Evolutionary conservation across 441 rosid species (phyloP), one percentile per base, ranked within the genome.

Genomic region (Codiaeum variegatum): DNA sequence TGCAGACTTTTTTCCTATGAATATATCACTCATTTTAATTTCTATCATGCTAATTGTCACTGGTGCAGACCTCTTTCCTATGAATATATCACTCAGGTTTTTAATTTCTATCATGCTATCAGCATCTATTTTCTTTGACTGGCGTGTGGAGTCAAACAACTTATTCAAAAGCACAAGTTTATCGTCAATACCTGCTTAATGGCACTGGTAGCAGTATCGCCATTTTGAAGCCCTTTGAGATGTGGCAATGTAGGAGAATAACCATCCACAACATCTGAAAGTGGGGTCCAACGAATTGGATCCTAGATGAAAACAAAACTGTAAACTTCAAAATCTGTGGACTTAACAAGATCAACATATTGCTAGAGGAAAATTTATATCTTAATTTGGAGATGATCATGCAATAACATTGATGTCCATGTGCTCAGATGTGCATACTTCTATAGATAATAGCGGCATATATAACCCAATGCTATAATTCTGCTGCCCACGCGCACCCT

Each of bases 151-250:
- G 59, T 46, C 71, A 42, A 6, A 15, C 4, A 70, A 74, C 31
- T 76, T 26, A 31, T 49, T 44, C 46, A 52, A 29, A 79, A 49
- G 72, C 31, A 77, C 38, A 79, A 73, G 78, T 73, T 66, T 63
- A 73, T 55, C 58, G 42, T 8, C 68, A 69, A 70, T 40, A 95
- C 99, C 99, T 93, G 97, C 82, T 95, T 95, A 82, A 95, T 95
- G 81, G 99, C 98, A 85, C 99, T 95, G 1, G 99, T 95, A 67
- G 99, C 99, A 76, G 92, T 95, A 74, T 95, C 99, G 9, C 99
- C 99, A 78, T 95, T 95, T 81, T 95, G 96, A 80, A 95, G 99
- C 70, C 99, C 99, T 86, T 93, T 95, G 67, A 95, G 99, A 82
- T 95, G 99, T 36, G 99, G 99, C 71, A 95, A 70, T 66, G 99